Base-by-base conservation (phyloP, 2,329 filamentous ascomycete species). In the Endoconidiophora laricicola region DNA sequence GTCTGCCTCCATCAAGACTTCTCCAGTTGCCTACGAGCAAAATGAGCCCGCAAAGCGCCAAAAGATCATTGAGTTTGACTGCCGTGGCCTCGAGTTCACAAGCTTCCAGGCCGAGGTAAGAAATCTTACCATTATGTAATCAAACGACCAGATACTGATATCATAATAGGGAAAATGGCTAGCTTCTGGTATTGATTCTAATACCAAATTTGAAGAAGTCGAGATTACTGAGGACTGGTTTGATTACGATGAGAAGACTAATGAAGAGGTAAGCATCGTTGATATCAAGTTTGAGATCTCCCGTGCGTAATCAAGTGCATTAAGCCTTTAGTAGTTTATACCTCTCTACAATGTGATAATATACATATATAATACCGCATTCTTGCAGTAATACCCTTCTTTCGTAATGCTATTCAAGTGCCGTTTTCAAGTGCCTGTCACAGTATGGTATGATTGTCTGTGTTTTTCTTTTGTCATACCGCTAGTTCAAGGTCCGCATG, bases 201-300 rank as follows among this genome's bases (percentile, higher is more conserved):
- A 72, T 7, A 91, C 84, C 39, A 84, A 86, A 59, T 98, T 98
- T 60, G 72, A 77, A 0, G 78, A 67, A 4, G 83, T 96, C 49
- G 88, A 96, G 57, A 66, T 98, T 50, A 70, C 71, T 0, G 91
- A 98, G 24, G 91, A 98, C 59, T 98, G 91, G 91, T 98, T 83
- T 64, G 90, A 96, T 58, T 98, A 96, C 60, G 88, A 96, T 58
- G 88, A 96, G 66, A 95, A 96, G 69, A 75, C 85, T 0, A 74
- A 81, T 0, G 86, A 94, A 46, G 88, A 96, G 64, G 88, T 95
- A 44, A 91, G 85, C 64, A 87, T 95, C 62, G 90, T 86, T 62
- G 85, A 91, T 26, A 65, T 94, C 50, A 84, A 77, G 54, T 98
- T 87, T 86, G 81, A 87, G 57, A 83, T 98, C 57, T 74, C 76